Percentiles rank a stretch among this genome's conserved stretches.
phyloP scores from a whole-genome alignment of 345 rosid species.

The Firmiana major region DNA sequence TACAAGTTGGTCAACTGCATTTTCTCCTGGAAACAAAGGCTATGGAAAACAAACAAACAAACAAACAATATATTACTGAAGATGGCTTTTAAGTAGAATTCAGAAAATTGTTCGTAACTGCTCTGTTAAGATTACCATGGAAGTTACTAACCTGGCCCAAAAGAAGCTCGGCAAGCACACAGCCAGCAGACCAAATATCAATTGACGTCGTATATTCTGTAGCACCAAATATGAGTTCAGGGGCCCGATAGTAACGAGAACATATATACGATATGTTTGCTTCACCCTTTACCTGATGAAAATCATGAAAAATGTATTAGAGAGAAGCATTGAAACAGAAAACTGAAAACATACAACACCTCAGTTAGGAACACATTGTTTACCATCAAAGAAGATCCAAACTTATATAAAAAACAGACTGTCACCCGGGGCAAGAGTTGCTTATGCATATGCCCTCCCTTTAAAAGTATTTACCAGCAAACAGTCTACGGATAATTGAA shows the following conservation, averaged over 20 bases:
- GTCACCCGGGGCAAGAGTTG: neutral
- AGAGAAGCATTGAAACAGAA: neutral
- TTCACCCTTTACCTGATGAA: slow-evolving; percentile 67
- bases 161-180: slow-evolving; percentile 88
- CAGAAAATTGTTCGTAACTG: neutral
- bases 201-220: slow-evolving; percentile 75
- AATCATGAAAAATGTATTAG: neutral
- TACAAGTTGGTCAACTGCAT: slow-evolving; percentile 83
- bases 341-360: neutral
- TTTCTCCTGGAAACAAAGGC: slow-evolving; percentile 86
- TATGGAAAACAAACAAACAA: slow-evolving; percentile 8
- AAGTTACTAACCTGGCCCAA: slow-evolving; percentile 58
- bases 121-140: neutral
- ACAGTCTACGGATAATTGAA: neutral
- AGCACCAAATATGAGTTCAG: slow-evolving; percentile 83
- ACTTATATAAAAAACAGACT: too few relatives aligned
- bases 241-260: slow-evolving; percentile 86
- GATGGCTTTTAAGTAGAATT: neutral
- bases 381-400: neutral
- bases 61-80: neutral
- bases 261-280: slow-evolving; percentile 80
- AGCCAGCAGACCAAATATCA: slow-evolving; percentile 93
- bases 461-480: neutral
- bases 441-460: neutral
- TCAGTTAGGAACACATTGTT: neutral